Evolutionary conservation across 768 basidiomycete genomes (phyloP).

Genomic region (Podaxis sp.): DNA sequence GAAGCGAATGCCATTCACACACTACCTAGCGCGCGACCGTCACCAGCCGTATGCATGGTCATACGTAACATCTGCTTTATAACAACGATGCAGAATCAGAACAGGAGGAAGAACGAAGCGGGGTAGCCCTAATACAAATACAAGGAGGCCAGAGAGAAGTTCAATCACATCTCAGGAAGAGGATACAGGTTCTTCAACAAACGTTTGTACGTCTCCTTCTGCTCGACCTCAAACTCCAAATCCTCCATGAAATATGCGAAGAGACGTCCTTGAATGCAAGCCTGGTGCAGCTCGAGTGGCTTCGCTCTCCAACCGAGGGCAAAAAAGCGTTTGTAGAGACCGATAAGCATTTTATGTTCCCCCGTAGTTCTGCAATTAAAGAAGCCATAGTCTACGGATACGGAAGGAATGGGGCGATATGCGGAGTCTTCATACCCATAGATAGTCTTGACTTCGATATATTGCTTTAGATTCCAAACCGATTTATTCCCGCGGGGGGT

Average conservation of each 20-base stretch:
- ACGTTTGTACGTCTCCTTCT: slow-evolving; percentile 26
- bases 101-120: not conserved
- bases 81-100: not conserved
- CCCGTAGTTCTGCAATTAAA: slow-evolving; percentile 28
- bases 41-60: too few species aligned
- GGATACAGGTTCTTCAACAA: slow-evolving; percentile 34
- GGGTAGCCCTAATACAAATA: not conserved
- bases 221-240: slow-evolving; percentile 21
- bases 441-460: slow-evolving; percentile 15
- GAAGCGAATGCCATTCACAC: too few species aligned
- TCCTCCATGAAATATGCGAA: slow-evolving; percentile 23
- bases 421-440: slow-evolving; percentile 7
- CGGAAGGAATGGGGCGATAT: slow-evolving; percentile 12
- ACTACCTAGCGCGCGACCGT: too few species aligned
- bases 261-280: slow-evolving; percentile 32
- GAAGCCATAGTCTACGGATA: slow-evolving; percentile 36
- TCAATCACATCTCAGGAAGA: not conserved
- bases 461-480: slow-evolving; percentile 39
- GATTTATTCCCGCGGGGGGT: slow-evolving; percentile 22
- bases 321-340: slow-evolving; percentile 33
- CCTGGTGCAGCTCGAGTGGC: slow-evolving; percentile 35
- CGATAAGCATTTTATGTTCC: slow-evolving; percentile 28
- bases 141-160: not conserved
- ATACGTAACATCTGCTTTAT: too few species aligned
- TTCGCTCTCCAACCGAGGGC: slow-evolving; percentile 17